phyloP scores from a whole-genome alignment of 2,329 filamentous ascomycete species.

The Didymella glomerata region DNA sequence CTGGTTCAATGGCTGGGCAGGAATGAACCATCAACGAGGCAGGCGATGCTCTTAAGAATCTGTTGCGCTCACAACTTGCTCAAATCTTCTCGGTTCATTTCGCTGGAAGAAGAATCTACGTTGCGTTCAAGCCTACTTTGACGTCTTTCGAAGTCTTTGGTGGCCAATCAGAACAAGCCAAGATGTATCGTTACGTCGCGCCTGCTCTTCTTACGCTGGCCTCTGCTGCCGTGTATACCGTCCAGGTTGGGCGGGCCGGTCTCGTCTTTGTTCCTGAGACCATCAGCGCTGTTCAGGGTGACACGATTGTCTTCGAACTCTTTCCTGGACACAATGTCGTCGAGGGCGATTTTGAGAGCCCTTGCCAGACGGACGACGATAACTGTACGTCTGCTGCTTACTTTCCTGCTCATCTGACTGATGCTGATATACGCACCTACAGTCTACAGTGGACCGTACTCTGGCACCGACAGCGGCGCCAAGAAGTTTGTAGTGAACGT shows the following conservation, averaged over 20 bases:
- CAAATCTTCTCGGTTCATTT: constrained; percentile 2
- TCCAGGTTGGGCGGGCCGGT: constrained; percentile 26
- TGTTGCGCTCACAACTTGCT: constrained; percentile 2
- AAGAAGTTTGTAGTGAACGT: constrained; percentile 39
- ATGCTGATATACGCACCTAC: neutral
- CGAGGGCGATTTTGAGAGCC: constrained; percentile 21
- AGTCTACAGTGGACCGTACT: constrained; percentile 34
- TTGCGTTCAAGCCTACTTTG: neutral
- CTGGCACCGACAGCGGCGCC: constrained; percentile 29
- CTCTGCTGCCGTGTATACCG: constrained; percentile 22
- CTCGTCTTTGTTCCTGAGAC: constrained; percentile 24
- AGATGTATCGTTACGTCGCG: constrained; percentile 3
- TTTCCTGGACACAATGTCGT: constrained; percentile 27
- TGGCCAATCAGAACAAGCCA: neutral
- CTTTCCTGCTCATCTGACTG: neutral
- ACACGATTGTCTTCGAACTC: constrained; percentile 31
- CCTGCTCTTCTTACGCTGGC: constrained; percentile 11
- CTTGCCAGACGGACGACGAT: constrained; percentile 23
- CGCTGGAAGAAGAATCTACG: neutral
- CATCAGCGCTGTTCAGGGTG: constrained; percentile 24
- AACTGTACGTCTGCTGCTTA: constrained; percentile 17
- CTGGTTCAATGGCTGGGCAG: constrained; percentile 7
- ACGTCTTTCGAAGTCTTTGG: neutral
- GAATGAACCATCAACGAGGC: constrained; percentile 5
- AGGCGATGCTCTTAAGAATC: constrained; percentile 6